Conservation (phyloP, 2,329 filamentous ascomycete genomes). For the Lojkania enalia region DNA sequence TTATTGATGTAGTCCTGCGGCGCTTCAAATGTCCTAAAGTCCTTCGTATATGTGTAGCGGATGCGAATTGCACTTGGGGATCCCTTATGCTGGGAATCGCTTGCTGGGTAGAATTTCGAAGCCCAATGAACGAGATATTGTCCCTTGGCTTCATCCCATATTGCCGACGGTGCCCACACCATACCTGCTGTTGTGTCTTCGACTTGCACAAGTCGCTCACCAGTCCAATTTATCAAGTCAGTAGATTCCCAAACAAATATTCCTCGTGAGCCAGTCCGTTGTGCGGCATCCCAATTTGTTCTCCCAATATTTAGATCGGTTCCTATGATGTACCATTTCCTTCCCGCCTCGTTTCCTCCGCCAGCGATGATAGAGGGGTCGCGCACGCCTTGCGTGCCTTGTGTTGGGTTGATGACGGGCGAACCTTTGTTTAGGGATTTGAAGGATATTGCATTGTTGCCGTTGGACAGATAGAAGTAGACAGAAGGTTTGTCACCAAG, state of each 20-base stretch:
- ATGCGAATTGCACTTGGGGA: slow-evolving; percentile 49
- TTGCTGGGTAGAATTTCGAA: slow-evolving; percentile 50
- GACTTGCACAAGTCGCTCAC: slow-evolving; percentile 54
- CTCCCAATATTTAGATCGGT: slow-evolving; percentile 58
- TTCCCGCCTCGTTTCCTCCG: slow-evolving; percentile 51
- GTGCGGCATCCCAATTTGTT: slow-evolving; percentile 58
- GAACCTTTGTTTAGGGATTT: slow-evolving; percentile 54
- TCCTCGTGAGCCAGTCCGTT: slow-evolving; percentile 55
- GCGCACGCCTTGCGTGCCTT: slow-evolving; percentile 57
- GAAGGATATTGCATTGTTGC: slow-evolving; percentile 56
- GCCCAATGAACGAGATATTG: slow-evolving; percentile 57
- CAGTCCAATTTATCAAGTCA: slow-evolving; percentile 55
- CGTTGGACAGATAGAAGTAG: slow-evolving; percentile 59
- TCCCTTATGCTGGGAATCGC: slow-evolving; percentile 56
- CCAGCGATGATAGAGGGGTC: slow-evolving; percentile 57
- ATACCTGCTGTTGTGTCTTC: slow-evolving; percentile 60
- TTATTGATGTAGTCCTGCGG: slow-evolving; percentile 57
- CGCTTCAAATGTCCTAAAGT: slow-evolving; percentile 58
- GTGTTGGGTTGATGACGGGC: slow-evolving; percentile 54
- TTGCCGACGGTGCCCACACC: slow-evolving; percentile 62
- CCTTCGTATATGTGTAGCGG: slow-evolving; percentile 59
- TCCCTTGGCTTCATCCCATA: slow-evolving; percentile 54
- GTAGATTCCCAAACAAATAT: slow-evolving; percentile 61
- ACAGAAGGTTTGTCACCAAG: slow-evolving; percentile 58
- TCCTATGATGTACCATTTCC: slow-evolving; percentile 60